A percentile compares a stretch with the other conserved stretches of the same genome.
phyloP scores from a whole-genome alignment of 164 flowering plant species.

The Annona cherimola region DNA sequence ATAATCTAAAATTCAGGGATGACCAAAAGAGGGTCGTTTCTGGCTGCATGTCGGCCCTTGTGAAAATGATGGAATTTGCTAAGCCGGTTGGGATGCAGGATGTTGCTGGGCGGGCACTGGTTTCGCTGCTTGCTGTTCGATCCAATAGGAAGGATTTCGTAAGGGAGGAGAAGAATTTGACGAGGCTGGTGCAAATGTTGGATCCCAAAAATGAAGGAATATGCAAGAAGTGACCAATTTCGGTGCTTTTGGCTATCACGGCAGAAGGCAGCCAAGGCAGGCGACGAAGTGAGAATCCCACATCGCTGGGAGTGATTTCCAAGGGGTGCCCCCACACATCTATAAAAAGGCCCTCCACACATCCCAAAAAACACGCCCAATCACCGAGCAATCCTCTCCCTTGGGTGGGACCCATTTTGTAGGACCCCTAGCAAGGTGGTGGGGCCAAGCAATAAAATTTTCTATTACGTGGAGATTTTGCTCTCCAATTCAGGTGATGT shows the following conservation, averaged over 20 bases:
- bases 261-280: constrained; percentile 47
- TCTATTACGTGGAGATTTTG: too few relatives aligned
- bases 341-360: too few relatives aligned
- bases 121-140: constrained; percentile 42
- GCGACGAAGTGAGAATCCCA: too few relatives aligned
- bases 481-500: too few relatives aligned
- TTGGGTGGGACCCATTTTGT: too few relatives aligned
- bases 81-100: constrained; percentile 67
- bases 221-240: constrained; percentile 48
- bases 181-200: constrained; percentile 54
- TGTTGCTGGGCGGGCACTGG: constrained; percentile 42
- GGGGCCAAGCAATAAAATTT: too few relatives aligned
- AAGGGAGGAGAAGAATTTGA: constrained; percentile 67
- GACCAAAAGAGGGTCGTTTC: constrained; percentile 45
- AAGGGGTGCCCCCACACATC: too few relatives aligned
- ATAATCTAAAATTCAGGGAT: constrained; percentile 42
- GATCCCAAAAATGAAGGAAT: constrained; percentile 53
- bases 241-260: constrained; percentile 39
- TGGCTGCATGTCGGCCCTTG: constrained; percentile 48
- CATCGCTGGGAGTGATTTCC: too few relatives aligned
- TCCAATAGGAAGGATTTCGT: constrained; percentile 63
- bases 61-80: constrained; percentile 61
- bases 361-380: too few relatives aligned
- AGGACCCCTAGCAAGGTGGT: too few relatives aligned
- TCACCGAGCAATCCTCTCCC: too few relatives aligned